Base-by-base conservation (phyloP, 2,329 filamentous ascomycete genomes). In the Aspergillus sp. region DNA sequence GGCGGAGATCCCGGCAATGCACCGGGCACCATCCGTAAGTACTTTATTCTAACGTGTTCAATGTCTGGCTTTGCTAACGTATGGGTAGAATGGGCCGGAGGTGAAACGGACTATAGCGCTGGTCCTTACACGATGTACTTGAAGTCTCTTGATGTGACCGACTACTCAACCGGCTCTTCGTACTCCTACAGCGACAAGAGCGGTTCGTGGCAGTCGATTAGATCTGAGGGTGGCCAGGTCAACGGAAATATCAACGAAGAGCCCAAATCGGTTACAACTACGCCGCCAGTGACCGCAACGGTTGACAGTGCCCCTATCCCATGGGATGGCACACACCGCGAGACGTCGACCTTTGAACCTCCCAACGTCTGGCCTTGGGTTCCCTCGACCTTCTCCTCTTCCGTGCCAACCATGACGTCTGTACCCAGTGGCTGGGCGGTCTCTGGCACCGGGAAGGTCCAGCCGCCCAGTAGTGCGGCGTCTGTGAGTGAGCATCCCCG, bases 61-160 rank as follows among this genome's bases (percentile, higher is more conserved):
- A n/a, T n/a, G n/a, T n/a, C n/a, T n/a, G n/a, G n/a, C n/a, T n/a
- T n/a, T 40, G 13, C 44, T 45, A 32, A 49, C 31, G 6, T 15
- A n/a, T 19, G 30, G 20, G 16, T 37, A 67, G 69, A 77, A 43
- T 98, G 91, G 91, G 84, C 91, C 35, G 75, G 81, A 34, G 91
- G 91, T 10, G 72, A 75, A 30, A 94, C 86, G 30, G 78, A 95
- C 63, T 98, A 91, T 65, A 71, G 72, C 36, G 53, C 79, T 42
- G 89, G 84, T 0, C 91, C 91, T 1, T 98, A 82, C 65, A 77
- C 71, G 42, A 96, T 96, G 88, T 66, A 74, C 33, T 79, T 96
- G 53, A 74, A 81, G 59, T 82, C 74, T 17, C 62, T 95, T 46
- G 68, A 72, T 34, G 75, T 94, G 26, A 80, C 79, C 32, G 91